Evolutionary conservation across 352 stramenopile genomes (phyloP).

Genomic region (Paralagenidium karlingii): DNA sequence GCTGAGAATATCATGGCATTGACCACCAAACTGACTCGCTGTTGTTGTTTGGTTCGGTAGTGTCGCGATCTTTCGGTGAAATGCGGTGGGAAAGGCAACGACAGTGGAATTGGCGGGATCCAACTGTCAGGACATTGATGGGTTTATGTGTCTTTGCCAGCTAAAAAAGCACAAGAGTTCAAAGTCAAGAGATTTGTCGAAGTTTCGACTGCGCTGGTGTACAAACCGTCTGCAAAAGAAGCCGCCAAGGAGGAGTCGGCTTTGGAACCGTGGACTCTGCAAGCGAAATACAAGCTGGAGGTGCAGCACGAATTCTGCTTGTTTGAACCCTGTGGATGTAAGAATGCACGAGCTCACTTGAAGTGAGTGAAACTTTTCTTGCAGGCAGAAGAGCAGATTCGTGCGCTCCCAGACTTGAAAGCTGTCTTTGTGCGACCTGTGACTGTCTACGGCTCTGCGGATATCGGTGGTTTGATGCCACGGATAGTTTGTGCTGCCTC

Average conservation of each 20-base stretch:
- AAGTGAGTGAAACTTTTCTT: neutral
- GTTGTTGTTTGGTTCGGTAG: slow-evolving; percentile 8
- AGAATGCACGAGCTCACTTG: no score
- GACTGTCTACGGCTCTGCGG: slow-evolving; percentile 67
- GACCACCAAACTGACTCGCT: neutral
- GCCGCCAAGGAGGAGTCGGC: slow-evolving; percentile 44
- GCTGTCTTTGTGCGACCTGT: slow-evolving; percentile 62
- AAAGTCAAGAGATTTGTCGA: slow-evolving; percentile 73
- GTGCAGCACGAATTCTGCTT: slow-evolving; percentile 7
- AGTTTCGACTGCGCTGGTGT: slow-evolving; percentile 81
- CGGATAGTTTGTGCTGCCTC: slow-evolving; percentile 72
- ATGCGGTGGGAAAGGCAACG: slow-evolving; percentile 35
- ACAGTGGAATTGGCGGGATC: neutral
- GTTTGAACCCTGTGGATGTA: no score
- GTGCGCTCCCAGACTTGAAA: slow-evolving; percentile 33
- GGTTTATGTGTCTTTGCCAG: slow-evolving; percentile 7
- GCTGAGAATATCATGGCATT: neutral
- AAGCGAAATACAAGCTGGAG: slow-evolving; percentile 81
- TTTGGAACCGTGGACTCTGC: slow-evolving; percentile 69
- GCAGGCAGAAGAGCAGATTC: slow-evolving; percentile 58
- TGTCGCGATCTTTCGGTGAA: slow-evolving; percentile 76
- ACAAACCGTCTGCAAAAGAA: slow-evolving; percentile 73
- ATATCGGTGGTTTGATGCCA: slow-evolving; percentile 74
- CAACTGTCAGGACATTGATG: neutral
- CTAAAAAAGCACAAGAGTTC: slow-evolving; percentile 47